A percentile compares a stretch with the other conserved stretches of the same genome.
Conservation (phyloP, 768 basidiomycete species). For the Porphyrellus cyaneotinctus region DNA sequence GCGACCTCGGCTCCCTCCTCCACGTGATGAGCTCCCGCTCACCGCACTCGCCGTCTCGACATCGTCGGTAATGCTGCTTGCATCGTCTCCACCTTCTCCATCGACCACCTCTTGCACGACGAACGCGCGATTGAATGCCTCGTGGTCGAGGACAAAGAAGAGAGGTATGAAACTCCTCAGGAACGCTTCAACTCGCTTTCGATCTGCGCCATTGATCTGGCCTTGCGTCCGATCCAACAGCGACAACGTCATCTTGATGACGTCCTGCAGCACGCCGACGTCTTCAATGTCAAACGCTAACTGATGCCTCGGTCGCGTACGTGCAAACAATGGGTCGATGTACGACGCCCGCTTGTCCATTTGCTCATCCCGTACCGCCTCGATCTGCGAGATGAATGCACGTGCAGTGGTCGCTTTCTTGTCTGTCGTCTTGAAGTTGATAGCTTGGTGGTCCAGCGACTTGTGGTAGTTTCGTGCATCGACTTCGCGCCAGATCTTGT, state of each 20-base stretch:
- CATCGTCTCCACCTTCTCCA: conserved; percentile 52
- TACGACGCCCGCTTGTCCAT: conserved; percentile 65
- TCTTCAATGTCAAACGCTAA: conserved; percentile 76
- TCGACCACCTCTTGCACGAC: conserved; percentile 60
- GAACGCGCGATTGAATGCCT: conserved; percentile 66
- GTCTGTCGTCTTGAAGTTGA: conserved; percentile 85
- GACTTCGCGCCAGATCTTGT: conserved; percentile 97
- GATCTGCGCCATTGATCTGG: conserved; percentile 65
- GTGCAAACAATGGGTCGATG: conserved; percentile 47
- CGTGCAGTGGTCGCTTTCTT: conserved; percentile 79
- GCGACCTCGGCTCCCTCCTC: conserved; percentile 39
- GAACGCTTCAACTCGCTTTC: conserved; percentile 79
- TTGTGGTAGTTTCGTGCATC: conserved; percentile 92
- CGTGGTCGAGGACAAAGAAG: conserved; percentile 71
- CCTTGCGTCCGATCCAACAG: conserved; percentile 86
- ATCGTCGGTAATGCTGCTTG: conserved; percentile 35
- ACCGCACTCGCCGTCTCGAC: conserved; percentile 31
- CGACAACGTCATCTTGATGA: conserved; percentile 82
- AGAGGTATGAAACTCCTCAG: conserved; percentile 72
- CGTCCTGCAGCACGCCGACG: conserved; percentile 75
- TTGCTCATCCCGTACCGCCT: conserved; percentile 79
- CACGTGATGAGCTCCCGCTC: conserved; percentile 25
- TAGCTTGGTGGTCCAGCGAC: conserved; percentile 89
- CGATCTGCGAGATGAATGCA: conserved; percentile 78
- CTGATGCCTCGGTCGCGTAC: conserved; percentile 71